A percentile compares a stretch with the other conserved stretches of the same genome.
These are phyloP conservation scores for Kluyveromyces sp. DNA, from an alignment of 1,139 yeast genomes.

Conservation along the genomic window DNA sequence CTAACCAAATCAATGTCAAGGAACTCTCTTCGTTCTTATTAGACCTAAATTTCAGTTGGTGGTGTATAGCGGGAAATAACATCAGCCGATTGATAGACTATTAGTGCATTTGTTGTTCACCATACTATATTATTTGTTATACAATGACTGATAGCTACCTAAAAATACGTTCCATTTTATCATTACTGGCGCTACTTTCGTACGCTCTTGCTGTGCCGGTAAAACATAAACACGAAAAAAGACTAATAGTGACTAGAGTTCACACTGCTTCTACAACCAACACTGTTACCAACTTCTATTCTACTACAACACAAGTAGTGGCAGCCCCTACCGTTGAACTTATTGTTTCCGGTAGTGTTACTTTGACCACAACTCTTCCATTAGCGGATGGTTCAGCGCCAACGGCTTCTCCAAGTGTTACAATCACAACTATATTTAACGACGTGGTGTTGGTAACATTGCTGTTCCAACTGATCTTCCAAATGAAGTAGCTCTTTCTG, in stretches of 20 bases:
- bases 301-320: constrained; percentile 53
- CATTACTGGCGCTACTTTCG: constrained; percentile 5
- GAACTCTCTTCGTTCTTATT: too few species aligned
- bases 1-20: too few species aligned
- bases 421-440: constrained; percentile 20
- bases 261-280: constrained; percentile 54
- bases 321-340: constrained; percentile 65
- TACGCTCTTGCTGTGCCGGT: constrained; percentile 13
- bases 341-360: constrained; percentile 52
- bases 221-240: constrained; percentile 24
- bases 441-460: constrained; percentile 3
- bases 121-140: constrained; percentile 1
- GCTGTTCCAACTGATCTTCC: constrained; percentile 3
- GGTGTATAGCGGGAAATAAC: too few species aligned
- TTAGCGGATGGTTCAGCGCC: constrained; percentile 29
- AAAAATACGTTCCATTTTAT: constrained; percentile 1
- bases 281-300: constrained; percentile 44
- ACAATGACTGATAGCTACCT: not conserved
- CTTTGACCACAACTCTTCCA: constrained; percentile 51
- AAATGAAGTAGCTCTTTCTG: not conserved
- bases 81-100: too few species aligned
- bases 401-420: constrained; percentile 28
- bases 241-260: constrained; percentile 45
- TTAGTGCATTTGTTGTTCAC: not conserved
- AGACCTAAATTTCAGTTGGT: too few species aligned